A percentile compares a stretch with the other conserved stretches of the same genome.
phyloP scores from a whole-genome alignment of 2,329 filamentous ascomycete species.

The Didymella lethalis region DNA sequence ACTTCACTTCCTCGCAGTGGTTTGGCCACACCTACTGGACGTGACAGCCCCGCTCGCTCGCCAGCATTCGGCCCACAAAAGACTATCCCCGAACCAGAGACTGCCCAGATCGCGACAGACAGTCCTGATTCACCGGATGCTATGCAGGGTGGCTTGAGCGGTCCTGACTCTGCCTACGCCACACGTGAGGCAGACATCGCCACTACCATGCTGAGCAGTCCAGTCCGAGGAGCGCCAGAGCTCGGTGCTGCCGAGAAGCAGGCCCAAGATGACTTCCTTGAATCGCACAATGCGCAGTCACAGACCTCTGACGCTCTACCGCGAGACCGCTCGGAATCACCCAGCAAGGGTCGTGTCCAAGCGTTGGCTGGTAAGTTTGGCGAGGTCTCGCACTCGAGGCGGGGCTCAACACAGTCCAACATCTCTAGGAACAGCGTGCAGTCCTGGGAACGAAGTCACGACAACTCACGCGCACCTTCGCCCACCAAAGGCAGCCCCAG shows the following conservation, averaged over 20 bases:
- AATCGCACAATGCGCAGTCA: slow-evolving; percentile 43
- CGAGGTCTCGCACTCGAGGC: slow-evolving; percentile 55
- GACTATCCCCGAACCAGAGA: slow-evolving; percentile 55
- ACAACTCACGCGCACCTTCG: slow-evolving; percentile 47
- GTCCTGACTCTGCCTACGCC: slow-evolving; percentile 40
- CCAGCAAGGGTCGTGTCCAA: slow-evolving; percentile 59
- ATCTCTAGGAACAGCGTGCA: slow-evolving; percentile 51
- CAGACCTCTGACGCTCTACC: slow-evolving; percentile 41
- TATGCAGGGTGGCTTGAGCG: slow-evolving; percentile 37
- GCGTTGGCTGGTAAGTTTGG: slow-evolving; percentile 61
- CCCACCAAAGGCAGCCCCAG: slow-evolving; percentile 39
- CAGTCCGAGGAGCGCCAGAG: slow-evolving; percentile 31
- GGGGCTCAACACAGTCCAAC: slow-evolving; percentile 56
- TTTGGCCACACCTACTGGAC: slow-evolving; percentile 65
- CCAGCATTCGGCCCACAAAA: slow-evolving; percentile 60
- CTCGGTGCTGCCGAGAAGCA: slow-evolving; percentile 43
- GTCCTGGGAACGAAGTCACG: slow-evolving; percentile 51
- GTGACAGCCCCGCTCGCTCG: slow-evolving; percentile 68
- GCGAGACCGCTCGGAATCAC: slow-evolving; percentile 53
- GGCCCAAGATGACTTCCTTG: slow-evolving; percentile 48
- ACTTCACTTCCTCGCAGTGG: slow-evolving; percentile 58
- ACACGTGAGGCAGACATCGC: slow-evolving; percentile 51
- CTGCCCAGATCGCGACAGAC: slow-evolving; percentile 56
- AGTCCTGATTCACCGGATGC: slow-evolving; percentile 43
- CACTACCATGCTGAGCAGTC: slow-evolving; percentile 35